Base-by-base conservation (phyloP, 2,329 filamentous ascomycete species). In the Hymenoscyphus fraxineus region DNA sequence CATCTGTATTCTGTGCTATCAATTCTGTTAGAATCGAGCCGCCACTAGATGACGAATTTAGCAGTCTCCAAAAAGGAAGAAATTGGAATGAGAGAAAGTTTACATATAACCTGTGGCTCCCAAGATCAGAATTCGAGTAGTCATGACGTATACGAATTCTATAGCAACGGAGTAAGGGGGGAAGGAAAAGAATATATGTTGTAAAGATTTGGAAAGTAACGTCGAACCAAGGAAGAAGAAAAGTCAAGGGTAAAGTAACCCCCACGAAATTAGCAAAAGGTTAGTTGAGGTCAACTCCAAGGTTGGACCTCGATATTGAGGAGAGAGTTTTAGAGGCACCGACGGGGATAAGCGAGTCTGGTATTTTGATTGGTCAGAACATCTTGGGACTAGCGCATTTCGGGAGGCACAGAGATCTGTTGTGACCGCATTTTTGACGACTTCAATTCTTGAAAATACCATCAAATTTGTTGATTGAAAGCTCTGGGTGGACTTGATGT, bases 31-130 rank as follows among this genome's bases (percentile, higher is more conserved):
- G 61, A 31, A 65, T 47, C 2, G 70, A 70, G 58, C 71, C 72
- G 6, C 72, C 71, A 32, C 55, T 57, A 57, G 5, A n/a, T 12
- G 27, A 57, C 32, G 7, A 54, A 32, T 6, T 35, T 57, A 57
- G 55, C 32, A 57, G 2, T 15, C 27, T 12, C 22, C 22, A 54
- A 22, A 5, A 12, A 12, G 22, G 13, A 57, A 12, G 35, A 31
- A 57, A 32, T 5, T 27, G 10, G 55, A 4, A 27, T 16, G 16
- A 38, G 35, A 57, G 55, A 19, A 19, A 31, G 16, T 27, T 54
- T 63, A 67, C 64, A 71, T 68, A 38, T 71, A 70, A n/a, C 69
- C 69, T 35, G 69, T 71, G 16, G 64, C 64, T 19, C 69, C 69
- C 6, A 68, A 35, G 31, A 70, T 31, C 51, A 71, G 61, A 44